Percentiles rank a stretch among this genome's conserved stretches.
phyloP scores from a whole-genome alignment of 1,139 yeast species.

The Maudiozyma humilis region DNA sequence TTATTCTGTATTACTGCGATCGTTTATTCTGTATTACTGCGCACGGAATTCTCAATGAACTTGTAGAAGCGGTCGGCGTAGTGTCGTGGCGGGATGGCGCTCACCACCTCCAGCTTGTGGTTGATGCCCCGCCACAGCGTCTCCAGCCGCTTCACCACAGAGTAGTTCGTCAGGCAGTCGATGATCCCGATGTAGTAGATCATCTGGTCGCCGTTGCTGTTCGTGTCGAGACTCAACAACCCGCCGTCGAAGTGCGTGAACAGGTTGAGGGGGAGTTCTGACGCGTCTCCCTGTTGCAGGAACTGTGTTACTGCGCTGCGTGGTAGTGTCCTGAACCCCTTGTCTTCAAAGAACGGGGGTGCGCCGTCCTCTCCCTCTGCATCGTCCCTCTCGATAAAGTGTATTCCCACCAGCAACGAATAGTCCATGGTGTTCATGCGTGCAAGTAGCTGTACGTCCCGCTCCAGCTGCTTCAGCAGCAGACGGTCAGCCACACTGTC shows the following conservation, averaged over 20 bases:
- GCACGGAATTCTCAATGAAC: constrained; percentile 41
- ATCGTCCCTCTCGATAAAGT: constrained; percentile 36
- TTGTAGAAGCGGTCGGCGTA: constrained; percentile 77
- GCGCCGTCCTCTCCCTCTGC: constrained; percentile 15
- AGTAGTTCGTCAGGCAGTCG: constrained; percentile 84
- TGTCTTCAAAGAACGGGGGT: too few species aligned
- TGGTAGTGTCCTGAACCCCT: constrained; percentile 22
- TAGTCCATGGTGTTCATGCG: constrained; percentile 87
- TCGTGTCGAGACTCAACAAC: constrained; percentile 33
- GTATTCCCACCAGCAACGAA: constrained; percentile 77
- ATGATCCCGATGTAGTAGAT: constrained; percentile 87
- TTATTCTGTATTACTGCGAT: too few species aligned
- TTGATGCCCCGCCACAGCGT: constrained; percentile 74
- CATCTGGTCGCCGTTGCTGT: constrained; percentile 53
- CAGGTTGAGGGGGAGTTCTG: constrained; percentile 41
- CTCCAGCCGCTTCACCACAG: constrained; percentile 65
- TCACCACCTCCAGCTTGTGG: constrained; percentile 59
- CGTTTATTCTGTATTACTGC: too few species aligned
- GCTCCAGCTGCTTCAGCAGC: constrained; percentile 59
- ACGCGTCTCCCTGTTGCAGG: constrained; percentile 53
- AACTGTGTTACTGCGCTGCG: constrained; percentile 23
- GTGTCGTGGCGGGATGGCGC: constrained; percentile 83
- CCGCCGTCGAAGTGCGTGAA: constrained; percentile 31
- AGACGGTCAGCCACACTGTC: constrained; percentile 53
- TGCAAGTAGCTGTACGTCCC: constrained; percentile 65